Conservation (phyloP, 2,329 filamentous ascomycete species). For the Cercospora sp. region DNA sequence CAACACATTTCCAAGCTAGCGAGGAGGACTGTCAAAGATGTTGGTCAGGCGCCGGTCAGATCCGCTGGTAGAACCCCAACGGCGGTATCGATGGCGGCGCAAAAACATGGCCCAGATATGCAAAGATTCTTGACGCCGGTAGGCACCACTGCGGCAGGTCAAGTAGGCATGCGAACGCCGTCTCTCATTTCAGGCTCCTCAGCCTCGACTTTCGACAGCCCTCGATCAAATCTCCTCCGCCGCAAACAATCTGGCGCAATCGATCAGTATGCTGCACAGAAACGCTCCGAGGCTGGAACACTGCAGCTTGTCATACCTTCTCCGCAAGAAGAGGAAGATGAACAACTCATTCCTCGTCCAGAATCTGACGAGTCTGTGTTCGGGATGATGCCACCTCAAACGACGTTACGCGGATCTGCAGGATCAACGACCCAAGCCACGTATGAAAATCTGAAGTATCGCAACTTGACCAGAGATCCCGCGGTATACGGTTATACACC, state of each 20-base stretch:
- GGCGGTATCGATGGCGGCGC: constrained; percentile 17
- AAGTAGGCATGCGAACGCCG: constrained; percentile 43
- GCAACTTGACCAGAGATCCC: constrained; percentile 20
- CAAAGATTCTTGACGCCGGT: constrained; percentile 16
- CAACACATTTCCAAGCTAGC: constrained; percentile 33
- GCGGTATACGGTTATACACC: constrained; percentile 51
- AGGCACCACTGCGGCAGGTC: constrained; percentile 13
- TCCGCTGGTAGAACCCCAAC: constrained; percentile 23
- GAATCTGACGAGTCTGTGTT: constrained; percentile 32
- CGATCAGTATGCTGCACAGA: constrained; percentile 40
- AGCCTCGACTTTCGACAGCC: constrained; percentile 49
- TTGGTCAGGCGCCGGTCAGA: constrained; percentile 19
- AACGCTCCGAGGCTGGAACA: constrained; percentile 23
- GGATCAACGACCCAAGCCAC: not conserved
- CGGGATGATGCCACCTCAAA: constrained; percentile 30
- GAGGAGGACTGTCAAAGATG: constrained; percentile 29
- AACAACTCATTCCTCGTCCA: constrained; percentile 4
- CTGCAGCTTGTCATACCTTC: constrained; percentile 10
- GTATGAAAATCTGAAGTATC: constrained; percentile 10
- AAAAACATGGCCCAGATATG: constrained; percentile 11
- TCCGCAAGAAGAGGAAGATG: not conserved
- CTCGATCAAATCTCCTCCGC: constrained; percentile 46
- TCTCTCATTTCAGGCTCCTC: constrained; percentile 53
- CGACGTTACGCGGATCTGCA: constrained; percentile 3
- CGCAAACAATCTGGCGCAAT: constrained; percentile 47